phyloP scores from a whole-genome alignment of 2,329 filamentous ascomycete species.

The Aspergillus vadensis region DNA sequence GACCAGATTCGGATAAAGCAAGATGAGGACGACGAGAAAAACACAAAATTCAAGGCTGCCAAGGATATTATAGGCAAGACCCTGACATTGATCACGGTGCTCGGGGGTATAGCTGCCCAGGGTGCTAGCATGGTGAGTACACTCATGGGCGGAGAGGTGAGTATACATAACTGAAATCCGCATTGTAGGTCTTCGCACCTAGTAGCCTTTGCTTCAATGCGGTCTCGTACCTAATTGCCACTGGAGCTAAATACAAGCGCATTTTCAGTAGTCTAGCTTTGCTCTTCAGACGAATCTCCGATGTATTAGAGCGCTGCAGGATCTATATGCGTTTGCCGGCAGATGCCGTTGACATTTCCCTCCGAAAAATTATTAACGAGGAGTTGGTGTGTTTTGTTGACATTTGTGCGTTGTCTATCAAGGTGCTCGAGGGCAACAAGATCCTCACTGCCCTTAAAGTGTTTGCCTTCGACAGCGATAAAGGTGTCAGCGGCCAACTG shows the following conservation, averaged over 20 bases:
- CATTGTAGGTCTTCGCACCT: conserved; percentile 28
- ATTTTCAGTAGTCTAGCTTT: conserved; percentile 31
- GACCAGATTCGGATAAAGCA: conserved; percentile 25
- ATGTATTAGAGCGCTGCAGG: conserved; percentile 31
- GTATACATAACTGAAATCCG: neutral
- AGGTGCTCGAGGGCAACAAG: conserved; percentile 28
- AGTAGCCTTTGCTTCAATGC: conserved; percentile 34
- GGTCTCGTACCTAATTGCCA: conserved; percentile 29
- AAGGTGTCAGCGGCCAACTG: conserved; percentile 31
- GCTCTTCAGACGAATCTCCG: conserved; percentile 29
- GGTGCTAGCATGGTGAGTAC: conserved; percentile 29
- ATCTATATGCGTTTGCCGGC: conserved; percentile 27
- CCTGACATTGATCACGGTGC: conserved; percentile 23
- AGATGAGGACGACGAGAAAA: conserved; percentile 26
- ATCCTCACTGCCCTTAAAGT: conserved; percentile 29
- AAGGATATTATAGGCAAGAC: conserved; percentile 29
- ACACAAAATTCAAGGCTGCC: conserved; percentile 24
- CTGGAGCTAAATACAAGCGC: conserved; percentile 31
- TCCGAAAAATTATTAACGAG: conserved; percentile 30
- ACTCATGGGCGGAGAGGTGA: neutral
- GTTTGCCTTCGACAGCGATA: conserved; percentile 31
- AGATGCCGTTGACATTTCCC: conserved; percentile 26
- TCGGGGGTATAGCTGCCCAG: conserved; percentile 28
- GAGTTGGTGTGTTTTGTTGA: conserved; percentile 29
- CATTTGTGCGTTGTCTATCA: conserved; percentile 30